phyloP scores from a whole-genome alignment of 768 basidiomycete species.

The Favolaschia claudopus region DNA sequence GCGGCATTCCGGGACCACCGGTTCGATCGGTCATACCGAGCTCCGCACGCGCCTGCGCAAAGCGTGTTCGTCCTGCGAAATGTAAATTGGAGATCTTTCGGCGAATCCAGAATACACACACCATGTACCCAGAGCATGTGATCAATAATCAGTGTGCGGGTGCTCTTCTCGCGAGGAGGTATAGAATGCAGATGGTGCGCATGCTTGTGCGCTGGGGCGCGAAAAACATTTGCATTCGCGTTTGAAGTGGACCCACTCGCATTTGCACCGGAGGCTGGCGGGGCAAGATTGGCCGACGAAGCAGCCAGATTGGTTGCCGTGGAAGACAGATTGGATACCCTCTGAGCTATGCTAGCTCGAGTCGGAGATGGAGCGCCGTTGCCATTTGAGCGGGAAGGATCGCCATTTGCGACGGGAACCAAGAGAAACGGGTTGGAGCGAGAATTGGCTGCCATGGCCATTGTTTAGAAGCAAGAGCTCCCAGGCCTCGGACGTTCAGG shows the following conservation, averaged over 20 bases:
- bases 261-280: not conserved
- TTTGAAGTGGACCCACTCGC: not conserved
- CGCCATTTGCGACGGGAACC: too few species aligned
- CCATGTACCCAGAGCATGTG: conserved; percentile 88
- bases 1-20: conserved; percentile 66
- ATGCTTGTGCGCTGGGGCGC: conserved; percentile 84
- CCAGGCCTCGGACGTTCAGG: too few species aligned
- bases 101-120: conserved; percentile 24
- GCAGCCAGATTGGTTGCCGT: conserved; percentile 24
- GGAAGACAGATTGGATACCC: conserved; percentile 18
- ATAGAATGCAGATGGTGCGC: conserved; percentile 89
- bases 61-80: conserved; percentile 68
- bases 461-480: too few species aligned
- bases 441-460: too few species aligned
- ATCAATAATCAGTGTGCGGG: conserved; percentile 85
- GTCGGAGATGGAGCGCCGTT: not conserved
- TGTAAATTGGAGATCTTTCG: not conserved
- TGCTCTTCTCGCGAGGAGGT: conserved; percentile 89
- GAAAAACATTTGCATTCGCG: conserved; percentile 48
- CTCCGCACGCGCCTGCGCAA: conserved; percentile 85
- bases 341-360: conserved; percentile 3
- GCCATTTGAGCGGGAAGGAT: not conserved
- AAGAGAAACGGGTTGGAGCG: too few species aligned
- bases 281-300: conserved; percentile 14
- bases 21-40: conserved; percentile 87